phyloP scores from a whole-genome alignment of 1,284 basidiomycete species.

The Cystobasidiaceae sp. region DNA sequence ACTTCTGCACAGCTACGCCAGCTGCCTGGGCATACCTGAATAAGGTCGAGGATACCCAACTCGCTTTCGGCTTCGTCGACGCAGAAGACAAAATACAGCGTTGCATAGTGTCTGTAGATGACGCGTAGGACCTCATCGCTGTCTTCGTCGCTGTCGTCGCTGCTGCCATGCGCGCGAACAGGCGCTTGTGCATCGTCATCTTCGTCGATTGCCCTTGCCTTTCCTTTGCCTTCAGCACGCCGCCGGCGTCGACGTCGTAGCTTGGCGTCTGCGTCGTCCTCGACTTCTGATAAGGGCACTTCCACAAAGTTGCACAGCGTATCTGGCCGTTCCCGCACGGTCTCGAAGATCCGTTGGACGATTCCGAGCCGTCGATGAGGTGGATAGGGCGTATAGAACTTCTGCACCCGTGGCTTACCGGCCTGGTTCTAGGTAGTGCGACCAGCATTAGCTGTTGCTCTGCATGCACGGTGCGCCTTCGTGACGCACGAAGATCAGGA shows the following conservation, averaged over 20 bases:
- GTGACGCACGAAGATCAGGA: no score
- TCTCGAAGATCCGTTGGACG: constrained; percentile 38
- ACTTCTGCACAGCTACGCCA: no score
- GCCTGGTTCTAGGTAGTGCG: constrained; percentile 78
- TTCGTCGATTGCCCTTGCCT: constrained; percentile 37
- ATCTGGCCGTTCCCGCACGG: constrained; percentile 39
- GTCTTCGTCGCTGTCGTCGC: constrained; percentile 35
- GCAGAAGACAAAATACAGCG: constrained; percentile 93
- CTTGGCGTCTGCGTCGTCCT: constrained; percentile 6
- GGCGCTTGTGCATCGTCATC: background rate
- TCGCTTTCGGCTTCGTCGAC: constrained; percentile 94
- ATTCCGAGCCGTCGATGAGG: constrained; percentile 52
- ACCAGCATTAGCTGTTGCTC: no score
- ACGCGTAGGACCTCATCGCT: constrained; percentile 49
- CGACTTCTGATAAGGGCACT: constrained; percentile 32
- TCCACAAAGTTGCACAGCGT: constrained; percentile 44
- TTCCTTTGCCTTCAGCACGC: constrained; percentile 20
- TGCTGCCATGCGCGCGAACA: background rate
- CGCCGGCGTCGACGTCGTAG: background rate
- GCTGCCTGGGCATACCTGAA: constrained; percentile 64
- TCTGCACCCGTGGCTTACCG: constrained; percentile 84
- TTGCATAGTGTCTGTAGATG: constrained; percentile 59
- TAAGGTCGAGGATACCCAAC: constrained; percentile 89
- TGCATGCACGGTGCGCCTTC: no score
- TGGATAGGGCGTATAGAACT: constrained; percentile 84